phyloP scores from a whole-genome alignment of 148 eudicot genomes.

The Agrostemma githago region DNA sequence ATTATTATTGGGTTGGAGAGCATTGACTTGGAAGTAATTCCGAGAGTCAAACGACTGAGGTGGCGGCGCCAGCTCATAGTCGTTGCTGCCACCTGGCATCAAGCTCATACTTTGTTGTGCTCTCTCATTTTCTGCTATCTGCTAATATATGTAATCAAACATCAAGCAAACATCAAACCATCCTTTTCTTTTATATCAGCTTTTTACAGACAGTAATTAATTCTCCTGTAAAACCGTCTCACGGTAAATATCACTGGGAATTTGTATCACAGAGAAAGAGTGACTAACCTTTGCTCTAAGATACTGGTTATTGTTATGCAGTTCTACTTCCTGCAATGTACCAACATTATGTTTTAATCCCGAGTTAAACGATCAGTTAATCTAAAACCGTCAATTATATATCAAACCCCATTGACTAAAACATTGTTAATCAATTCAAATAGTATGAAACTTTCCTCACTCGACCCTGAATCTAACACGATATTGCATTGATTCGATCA shows the following conservation, averaged over 20 bases:
- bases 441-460: too few species aligned
- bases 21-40: conserved; percentile 73
- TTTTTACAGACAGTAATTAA: not conserved
- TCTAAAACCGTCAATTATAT: too few species aligned
- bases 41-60: conserved; percentile 66
- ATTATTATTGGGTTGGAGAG: conserved; percentile 48
- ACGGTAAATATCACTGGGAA: not conserved
- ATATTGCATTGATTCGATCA: too few species aligned
- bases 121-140: conserved; percentile 89
- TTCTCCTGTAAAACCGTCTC: too few species aligned
- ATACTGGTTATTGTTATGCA: conserved; percentile 82
- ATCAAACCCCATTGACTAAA: too few species aligned
- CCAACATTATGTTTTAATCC: too few species aligned
- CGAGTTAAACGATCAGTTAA: too few species aligned
- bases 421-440: too few species aligned
- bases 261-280: not conserved
- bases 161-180: not conserved
- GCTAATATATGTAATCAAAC: not conserved
- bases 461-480: too few species aligned
- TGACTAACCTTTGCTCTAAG: conserved; percentile 75
- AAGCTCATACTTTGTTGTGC: conserved; percentile 77
- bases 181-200: not conserved
- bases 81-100: conserved; percentile 66
- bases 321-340: conserved; percentile 69
- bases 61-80: conserved; percentile 54